Evolutionary conservation across 345 rosid genomes (phyloP).

Genomic region (Murraya paniculata): DNA sequence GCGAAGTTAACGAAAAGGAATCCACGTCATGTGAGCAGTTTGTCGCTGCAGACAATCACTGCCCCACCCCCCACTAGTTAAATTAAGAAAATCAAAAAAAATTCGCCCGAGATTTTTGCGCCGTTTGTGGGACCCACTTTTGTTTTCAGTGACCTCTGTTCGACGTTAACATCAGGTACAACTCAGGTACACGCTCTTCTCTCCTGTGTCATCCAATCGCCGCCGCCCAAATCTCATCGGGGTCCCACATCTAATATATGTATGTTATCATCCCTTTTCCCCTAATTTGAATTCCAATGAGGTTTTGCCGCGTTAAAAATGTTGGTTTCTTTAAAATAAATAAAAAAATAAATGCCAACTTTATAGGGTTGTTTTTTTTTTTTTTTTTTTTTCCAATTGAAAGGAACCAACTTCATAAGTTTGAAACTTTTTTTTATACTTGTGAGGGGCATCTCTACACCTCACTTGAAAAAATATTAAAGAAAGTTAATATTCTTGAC

Average conservation of each 20-base stretch:
- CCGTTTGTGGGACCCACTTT: not conserved
- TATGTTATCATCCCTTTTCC: not conserved
- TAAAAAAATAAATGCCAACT: not conserved
- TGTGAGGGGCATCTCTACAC: not conserved
- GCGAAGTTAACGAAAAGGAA: not conserved
- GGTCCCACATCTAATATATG: not conserved
- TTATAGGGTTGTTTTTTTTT: too few relatives aligned
- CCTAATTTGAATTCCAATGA: not conserved
- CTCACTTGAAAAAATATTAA: not conserved
- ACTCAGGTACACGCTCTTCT: constrained; percentile 2
- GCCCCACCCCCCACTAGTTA: not conserved
- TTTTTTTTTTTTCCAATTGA: too few relatives aligned
- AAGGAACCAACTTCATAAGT: not conserved
- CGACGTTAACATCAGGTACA: constrained; percentile 7
- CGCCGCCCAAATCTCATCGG: not conserved
- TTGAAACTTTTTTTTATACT: not conserved
- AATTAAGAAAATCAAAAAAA: not conserved
- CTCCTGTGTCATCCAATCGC: not conserved
- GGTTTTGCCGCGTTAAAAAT: not conserved
- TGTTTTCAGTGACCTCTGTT: not conserved
- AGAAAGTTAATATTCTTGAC: too few relatives aligned
- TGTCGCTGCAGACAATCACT: not conserved
- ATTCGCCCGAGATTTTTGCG: not conserved
- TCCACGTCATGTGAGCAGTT: not conserved
- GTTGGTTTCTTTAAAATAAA: too few relatives aligned